These are phyloP conservation scores for Entomortierella chlamydospora DNA, from an alignment of 192 early-diverging fungal genomes.

Conservation along the genomic window DNA sequence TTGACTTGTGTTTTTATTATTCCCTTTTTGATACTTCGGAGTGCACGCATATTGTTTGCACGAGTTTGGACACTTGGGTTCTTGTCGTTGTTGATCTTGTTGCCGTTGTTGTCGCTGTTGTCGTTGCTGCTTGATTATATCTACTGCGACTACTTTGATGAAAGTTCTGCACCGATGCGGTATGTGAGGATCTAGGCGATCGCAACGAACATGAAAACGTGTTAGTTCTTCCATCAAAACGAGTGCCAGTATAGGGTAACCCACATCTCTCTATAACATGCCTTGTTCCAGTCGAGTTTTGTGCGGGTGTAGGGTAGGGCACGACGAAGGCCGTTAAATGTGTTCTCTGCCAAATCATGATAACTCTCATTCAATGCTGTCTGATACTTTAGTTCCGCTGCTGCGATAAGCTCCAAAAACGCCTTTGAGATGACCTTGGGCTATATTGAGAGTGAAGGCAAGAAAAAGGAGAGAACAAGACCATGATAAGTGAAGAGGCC, in stretches of 20 bases:
- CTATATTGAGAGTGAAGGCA: conserved; percentile 5
- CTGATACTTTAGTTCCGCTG: conserved; percentile 87
- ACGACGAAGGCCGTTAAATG: conserved; percentile 92
- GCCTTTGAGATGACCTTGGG: conserved; percentile 36
- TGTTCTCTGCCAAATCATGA: conserved; percentile 81
- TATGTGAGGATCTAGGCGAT: conserved; percentile 38
- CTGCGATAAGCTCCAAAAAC: conserved; percentile 74
- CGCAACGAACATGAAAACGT: not conserved
- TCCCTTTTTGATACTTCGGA: too few species aligned
- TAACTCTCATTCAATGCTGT: conserved; percentile 85
- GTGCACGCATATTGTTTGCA: too few species aligned
- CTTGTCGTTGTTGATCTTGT: too few species aligned
- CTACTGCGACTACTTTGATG: conserved; percentile 28
- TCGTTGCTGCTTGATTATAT: too few species aligned
- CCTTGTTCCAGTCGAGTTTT: conserved; percentile 95
- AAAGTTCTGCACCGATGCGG: conserved; percentile 52
- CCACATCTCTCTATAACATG: not conserved
- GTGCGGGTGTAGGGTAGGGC: conserved; percentile 91
- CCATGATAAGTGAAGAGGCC: too few species aligned
- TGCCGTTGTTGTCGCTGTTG: too few species aligned
- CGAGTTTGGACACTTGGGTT: too few species aligned
- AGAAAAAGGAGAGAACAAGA: too few species aligned
- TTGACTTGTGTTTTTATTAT: too few species aligned
- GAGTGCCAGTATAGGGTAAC: not conserved
- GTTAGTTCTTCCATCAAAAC: not conserved